phyloP scores from a whole-genome alignment of 176 grass and related monocot species.

The Avena insularis region DNA sequence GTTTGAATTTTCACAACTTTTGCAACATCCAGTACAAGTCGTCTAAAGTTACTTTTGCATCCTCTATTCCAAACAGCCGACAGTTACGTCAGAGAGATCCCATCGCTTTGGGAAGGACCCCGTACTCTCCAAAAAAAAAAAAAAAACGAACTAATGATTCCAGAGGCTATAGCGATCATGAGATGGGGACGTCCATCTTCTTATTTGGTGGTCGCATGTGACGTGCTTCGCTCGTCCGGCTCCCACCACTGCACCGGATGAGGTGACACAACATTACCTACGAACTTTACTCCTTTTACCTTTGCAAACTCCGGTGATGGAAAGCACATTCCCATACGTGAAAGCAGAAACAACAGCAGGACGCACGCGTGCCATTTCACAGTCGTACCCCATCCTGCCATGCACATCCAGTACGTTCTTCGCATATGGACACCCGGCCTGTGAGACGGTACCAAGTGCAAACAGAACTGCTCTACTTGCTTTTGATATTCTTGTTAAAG shows the following conservation, averaged over 20 bases:
- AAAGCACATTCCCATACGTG: slow-evolving; percentile 28
- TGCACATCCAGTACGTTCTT: no score
- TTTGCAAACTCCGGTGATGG: slow-evolving; percentile 19
- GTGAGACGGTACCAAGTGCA: no score
- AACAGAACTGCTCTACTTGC: no score
- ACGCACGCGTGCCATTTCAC: not conserved
- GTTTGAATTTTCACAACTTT: not conserved
- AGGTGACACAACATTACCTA: slow-evolving; percentile 8
- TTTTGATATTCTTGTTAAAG: no score
- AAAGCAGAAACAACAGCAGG: slow-evolving; percentile 33
- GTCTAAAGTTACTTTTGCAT: not conserved
- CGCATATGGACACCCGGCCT: no score
- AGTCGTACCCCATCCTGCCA: not conserved
- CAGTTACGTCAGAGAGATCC: not conserved
- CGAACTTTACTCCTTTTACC: slow-evolving; percentile 1
- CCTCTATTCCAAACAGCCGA: not conserved
- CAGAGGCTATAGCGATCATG: not conserved
- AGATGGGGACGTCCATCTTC: slow-evolving; percentile 16
- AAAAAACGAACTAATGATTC: slow-evolving; percentile 3
- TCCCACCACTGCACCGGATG: not conserved
- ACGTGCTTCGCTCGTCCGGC: not conserved
- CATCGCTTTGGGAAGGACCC: not conserved
- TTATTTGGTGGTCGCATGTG: slow-evolving; percentile 29
- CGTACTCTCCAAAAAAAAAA: not conserved
- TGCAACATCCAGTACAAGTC: not conserved